Conservation (phyloP, 1,284 basidiomycete species). For the Tremellales sp. region DNA sequence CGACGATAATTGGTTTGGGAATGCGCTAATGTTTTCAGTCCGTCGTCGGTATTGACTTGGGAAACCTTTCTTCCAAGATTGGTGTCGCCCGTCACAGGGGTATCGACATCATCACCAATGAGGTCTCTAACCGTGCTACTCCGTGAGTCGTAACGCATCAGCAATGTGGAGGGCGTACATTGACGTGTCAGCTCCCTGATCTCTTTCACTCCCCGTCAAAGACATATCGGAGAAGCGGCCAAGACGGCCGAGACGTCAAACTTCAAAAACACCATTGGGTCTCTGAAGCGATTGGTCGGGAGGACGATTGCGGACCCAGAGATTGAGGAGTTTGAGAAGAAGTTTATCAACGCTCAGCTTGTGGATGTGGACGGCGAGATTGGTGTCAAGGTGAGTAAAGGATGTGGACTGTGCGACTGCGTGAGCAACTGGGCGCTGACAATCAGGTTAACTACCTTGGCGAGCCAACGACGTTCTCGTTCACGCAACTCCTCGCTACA, state of each 20-base stretch:
- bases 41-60: conserved; percentile 90
- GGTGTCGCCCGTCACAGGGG: conserved; percentile 88
- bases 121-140: conserved; percentile 89
- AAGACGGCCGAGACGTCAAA: conserved; percentile 98
- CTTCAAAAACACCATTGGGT: conserved; percentile 91
- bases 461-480: conserved; percentile 70
- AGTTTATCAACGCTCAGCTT: conserved; percentile 78
- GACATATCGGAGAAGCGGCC: conserved; percentile 83
- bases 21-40: too few relatives aligned
- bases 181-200: conserved; percentile 73
- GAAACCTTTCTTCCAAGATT: conserved; percentile 84
- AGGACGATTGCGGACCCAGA: conserved; percentile 71
- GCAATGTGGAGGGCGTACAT: background rate
- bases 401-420: background rate
- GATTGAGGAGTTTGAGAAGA: conserved; percentile 74
- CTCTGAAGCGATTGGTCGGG: conserved; percentile 81
- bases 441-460: conserved; percentile 77
- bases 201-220: conserved; percentile 82
- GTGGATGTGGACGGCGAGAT: conserved; percentile 76
- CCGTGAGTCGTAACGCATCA: conserved; percentile 58
- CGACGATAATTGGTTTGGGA: too few relatives aligned
- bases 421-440: background rate
- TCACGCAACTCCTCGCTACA: conserved; percentile 79
- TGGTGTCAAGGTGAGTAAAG: conserved; percentile 67
- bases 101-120: conserved; percentile 92